Evolutionary conservation across 1,139 yeast species (phyloP).

Genomic region (Suhomyces wounanorum): DNA sequence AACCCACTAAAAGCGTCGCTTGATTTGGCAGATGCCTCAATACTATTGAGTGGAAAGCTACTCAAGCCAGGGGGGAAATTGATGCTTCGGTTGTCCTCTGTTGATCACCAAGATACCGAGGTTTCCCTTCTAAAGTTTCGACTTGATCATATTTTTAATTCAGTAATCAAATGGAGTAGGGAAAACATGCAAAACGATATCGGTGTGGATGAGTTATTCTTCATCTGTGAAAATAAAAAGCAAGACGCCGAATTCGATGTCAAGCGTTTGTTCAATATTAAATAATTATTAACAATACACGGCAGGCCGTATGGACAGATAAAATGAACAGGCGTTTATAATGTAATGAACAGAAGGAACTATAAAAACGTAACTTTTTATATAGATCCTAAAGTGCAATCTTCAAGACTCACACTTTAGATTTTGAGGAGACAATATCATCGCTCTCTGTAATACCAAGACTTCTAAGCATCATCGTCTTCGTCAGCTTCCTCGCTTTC

Average conservation of each 20-base stretch:
- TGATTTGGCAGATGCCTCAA: constrained; percentile 90
- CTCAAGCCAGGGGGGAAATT: constrained; percentile 70
- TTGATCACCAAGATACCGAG: constrained; percentile 53
- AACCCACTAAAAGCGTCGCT: constrained; percentile 33
- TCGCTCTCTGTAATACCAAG: background rate
- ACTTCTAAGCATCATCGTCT: constrained; percentile 3
- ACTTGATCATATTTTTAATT: constrained; percentile 53
- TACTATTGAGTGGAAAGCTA: constrained; percentile 69
- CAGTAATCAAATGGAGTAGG: constrained; percentile 40
- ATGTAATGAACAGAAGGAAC: constrained; percentile 10
- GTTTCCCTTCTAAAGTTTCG: constrained; percentile 59
- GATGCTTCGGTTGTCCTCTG: constrained; percentile 71
- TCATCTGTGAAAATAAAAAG: constrained; percentile 59
- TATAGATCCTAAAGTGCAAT: constrained; percentile 4
- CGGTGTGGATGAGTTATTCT: constrained; percentile 60
- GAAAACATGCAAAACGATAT: background rate
- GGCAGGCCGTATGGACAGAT: constrained; percentile 2
- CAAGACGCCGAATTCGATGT: constrained; percentile 42
- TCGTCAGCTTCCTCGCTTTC: constrained; percentile 13
- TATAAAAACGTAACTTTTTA: constrained; percentile 10
- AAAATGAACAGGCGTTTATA: constrained; percentile 8
- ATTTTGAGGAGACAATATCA: background rate
- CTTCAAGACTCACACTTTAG: constrained; percentile 9
- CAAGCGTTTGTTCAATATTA: constrained; percentile 11
- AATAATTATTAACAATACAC: background rate